Conservation (phyloP, 169 alveolate genomes). For the Babesia bovis region DNA sequence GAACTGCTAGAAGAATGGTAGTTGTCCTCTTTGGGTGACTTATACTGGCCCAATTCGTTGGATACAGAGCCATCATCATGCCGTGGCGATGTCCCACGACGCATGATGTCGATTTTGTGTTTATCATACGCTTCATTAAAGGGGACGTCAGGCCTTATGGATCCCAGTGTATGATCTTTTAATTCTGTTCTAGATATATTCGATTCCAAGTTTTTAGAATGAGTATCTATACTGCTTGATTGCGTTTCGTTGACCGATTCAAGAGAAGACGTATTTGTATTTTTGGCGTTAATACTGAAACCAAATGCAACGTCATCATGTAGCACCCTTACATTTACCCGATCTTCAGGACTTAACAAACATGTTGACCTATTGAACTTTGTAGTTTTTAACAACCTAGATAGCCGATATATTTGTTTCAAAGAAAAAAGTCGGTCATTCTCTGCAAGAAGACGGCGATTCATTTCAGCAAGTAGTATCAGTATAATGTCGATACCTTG, state of each 20-base stretch:
- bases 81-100: neutral
- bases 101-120: neutral
- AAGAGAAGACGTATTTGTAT: neutral
- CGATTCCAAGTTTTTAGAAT: neutral
- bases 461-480: constrained; percentile 41
- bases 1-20: neutral
- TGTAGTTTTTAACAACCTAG: neutral
- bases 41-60: neutral
- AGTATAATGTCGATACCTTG: constrained; percentile 28
- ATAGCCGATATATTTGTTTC: constrained; percentile 20
- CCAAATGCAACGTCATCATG: neutral
- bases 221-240: neutral
- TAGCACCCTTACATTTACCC: neutral
- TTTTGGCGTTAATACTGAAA: neutral
- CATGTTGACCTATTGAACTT: constrained; percentile 35
- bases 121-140: neutral
- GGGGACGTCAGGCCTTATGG: neutral
- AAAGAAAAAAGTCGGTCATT: constrained; percentile 21
- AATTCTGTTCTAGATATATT: too few species aligned
- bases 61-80: neutral
- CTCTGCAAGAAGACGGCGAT: constrained; percentile 7
- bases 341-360: neutral
- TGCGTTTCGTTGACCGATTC: neutral
- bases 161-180: too few species aligned
- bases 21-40: neutral